phyloP scores from a whole-genome alignment of 495 filamentous ascomycete genomes.

The Jackrogersella multiformis region DNA sequence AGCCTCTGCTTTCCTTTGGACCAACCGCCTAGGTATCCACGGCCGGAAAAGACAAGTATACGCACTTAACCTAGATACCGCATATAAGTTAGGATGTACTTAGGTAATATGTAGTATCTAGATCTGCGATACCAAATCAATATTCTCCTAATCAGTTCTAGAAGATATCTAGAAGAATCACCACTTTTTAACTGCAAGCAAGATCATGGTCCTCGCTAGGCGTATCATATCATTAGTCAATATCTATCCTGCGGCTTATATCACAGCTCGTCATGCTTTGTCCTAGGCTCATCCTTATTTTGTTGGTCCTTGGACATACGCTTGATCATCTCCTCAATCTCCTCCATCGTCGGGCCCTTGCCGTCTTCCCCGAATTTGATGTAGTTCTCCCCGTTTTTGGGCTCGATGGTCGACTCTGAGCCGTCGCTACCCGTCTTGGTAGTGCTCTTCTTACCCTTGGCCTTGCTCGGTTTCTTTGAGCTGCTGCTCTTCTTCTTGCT shows the following conservation, averaged over 20 bases:
- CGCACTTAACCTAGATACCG: not conserved
- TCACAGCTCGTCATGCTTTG: constrained; percentile 63
- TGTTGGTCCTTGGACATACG: constrained; percentile 54
- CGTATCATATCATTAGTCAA: constrained; percentile 38
- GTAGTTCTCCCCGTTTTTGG: constrained; percentile 38
- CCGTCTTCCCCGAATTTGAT: constrained; percentile 52
- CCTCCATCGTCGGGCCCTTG: constrained; percentile 53
- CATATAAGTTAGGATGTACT: not conserved
- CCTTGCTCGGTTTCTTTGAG: constrained; percentile 59
- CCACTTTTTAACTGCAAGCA: not conserved
- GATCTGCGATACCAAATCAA: not conserved
- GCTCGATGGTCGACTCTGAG: constrained; percentile 49
- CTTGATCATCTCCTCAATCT: constrained; percentile 61
- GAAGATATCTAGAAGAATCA: not conserved
- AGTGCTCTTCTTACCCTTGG: constrained; percentile 52
- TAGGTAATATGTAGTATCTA: not conserved
- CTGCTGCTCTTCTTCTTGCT: constrained; percentile 62
- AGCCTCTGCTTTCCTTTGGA: not conserved
- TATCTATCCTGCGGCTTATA: constrained; percentile 33
- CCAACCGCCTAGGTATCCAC: constrained; percentile 6
- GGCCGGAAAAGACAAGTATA: constrained; percentile 7
- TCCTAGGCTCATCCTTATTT: constrained; percentile 47
- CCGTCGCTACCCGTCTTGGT: constrained; percentile 53
- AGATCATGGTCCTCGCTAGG: constrained; percentile 6
- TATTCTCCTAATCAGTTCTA: not conserved